Percentiles rank a stretch among this genome's conserved stretches.
Evolutionary conservation across 495 filamentous ascomycete species (phyloP).

Genomic region (Tuber brumale): DNA sequence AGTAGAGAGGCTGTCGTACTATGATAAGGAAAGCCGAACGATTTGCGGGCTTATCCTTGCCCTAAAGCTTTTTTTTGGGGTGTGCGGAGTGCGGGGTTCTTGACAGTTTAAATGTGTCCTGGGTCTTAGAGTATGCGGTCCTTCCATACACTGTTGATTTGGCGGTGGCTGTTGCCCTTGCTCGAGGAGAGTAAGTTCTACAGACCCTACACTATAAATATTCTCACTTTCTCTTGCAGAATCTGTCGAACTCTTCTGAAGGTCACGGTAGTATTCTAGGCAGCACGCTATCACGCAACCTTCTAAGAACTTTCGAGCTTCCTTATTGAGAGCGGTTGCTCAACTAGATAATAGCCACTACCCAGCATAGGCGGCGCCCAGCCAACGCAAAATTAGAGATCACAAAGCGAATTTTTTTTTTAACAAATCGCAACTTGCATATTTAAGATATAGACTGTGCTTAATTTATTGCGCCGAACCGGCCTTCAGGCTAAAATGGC

Average conservation of each 20-base stretch:
- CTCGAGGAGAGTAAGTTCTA: neutral
- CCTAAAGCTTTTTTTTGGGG: neutral
- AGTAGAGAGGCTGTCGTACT: neutral
- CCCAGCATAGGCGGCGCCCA: neutral
- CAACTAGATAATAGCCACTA: neutral
- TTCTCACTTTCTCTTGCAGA: neutral
- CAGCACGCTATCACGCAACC: neutral
- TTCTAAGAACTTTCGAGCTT: neutral
- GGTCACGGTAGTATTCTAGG: neutral
- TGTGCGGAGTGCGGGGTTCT: neutral
- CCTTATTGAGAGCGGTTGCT: neutral
- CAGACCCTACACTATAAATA: neutral
- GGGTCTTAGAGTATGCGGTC: no score
- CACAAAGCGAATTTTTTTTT: neutral
- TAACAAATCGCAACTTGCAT: neutral
- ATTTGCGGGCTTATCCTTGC: neutral
- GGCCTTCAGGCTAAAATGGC: neutral
- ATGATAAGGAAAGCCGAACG: neutral
- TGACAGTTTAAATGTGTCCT: neutral
- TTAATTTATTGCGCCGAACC: neutral
- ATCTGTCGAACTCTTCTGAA: neutral
- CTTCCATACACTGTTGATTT: neutral
- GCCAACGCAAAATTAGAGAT: neutral
- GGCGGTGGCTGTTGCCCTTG: neutral
- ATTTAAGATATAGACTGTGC: neutral